phyloP scores from a whole-genome alignment of 768 basidiomycete species.

The Porpolomopsis calyptriformis region DNA sequence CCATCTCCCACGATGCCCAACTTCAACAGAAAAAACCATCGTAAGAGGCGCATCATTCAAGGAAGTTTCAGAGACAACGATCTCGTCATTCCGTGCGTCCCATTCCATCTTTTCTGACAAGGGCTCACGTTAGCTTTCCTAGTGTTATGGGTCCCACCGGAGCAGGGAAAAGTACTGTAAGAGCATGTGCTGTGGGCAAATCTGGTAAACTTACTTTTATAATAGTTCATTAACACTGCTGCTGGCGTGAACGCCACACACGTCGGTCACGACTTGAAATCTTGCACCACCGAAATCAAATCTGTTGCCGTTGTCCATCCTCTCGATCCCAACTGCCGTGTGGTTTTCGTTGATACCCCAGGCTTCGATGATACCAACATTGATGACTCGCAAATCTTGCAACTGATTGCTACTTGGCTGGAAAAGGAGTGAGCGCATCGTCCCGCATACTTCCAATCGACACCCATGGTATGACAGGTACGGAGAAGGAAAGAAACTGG shows the following conservation, averaged over 20 bases:
- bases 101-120: too few relatives aligned
- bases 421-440: conserved; percentile 10
- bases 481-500: conserved; percentile 7
- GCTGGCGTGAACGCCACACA: conserved; percentile 20
- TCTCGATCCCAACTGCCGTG: not conserved
- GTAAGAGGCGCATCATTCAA: too few relatives aligned
- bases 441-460: not conserved
- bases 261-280: conserved; percentile 25
- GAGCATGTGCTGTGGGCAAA: not conserved
- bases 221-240: conserved; percentile 28
- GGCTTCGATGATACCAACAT: conserved; percentile 19
- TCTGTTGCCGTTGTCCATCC: conserved; percentile 9
- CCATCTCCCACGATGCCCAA: too few relatives aligned
- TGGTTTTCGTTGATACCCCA: conserved; percentile 21
- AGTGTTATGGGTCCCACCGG: conserved; percentile 20
- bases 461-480: conserved; percentile 3
- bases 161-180: conserved; percentile 15
- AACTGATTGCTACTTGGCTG: conserved; percentile 17
- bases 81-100: conserved; percentile 7
- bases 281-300: conserved; percentile 24
- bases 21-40: too few relatives aligned
- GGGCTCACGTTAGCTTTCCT: not conserved
- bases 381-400: conserved; percentile 17
- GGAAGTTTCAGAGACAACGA: too few relatives aligned
- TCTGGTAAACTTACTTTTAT: not conserved